phyloP scores from a whole-genome alignment of 495 filamentous ascomycete genomes.

The Daldinia vernicosa region DNA sequence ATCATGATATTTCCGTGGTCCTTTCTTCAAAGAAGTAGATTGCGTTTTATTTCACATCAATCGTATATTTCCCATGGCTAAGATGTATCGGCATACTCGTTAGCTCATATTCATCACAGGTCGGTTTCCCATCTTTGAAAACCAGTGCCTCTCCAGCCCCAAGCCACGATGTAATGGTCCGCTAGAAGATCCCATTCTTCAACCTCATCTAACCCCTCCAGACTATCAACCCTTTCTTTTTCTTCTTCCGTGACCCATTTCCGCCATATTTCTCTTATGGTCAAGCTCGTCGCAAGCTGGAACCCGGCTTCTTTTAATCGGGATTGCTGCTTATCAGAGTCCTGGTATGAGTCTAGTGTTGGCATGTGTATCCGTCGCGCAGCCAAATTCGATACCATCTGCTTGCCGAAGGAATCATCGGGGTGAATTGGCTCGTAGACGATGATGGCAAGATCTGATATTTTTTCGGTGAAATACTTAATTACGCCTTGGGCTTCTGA shows the following conservation, averaged over 20 bases:
- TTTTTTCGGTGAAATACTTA: conserved; percentile 67
- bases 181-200: conserved; percentile 94
- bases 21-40: too few relatives aligned
- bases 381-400: conserved; percentile 91
- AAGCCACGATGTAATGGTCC: conserved; percentile 87
- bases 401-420: conserved; percentile 82
- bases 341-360: conserved; percentile 76
- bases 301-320: conserved; percentile 73
- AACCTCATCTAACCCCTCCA: conserved; percentile 94
- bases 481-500: conserved; percentile 69
- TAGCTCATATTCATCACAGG: conserved; percentile 9
- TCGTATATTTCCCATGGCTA: too few relatives aligned
- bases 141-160: conserved; percentile 64
- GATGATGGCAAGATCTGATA: conserved; percentile 69
- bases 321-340: conserved; percentile 68
- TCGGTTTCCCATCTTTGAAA: conserved; percentile 36
- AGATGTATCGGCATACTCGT: not conserved
- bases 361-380: conserved; percentile 84
- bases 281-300: conserved; percentile 62
- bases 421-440: conserved; percentile 91
- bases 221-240: conserved; percentile 76
- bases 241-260: conserved; percentile 76
- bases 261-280: conserved; percentile 79
- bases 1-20: too few relatives aligned
- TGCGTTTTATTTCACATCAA: too few relatives aligned